A percentile compares a stretch with the other conserved stretches of the same genome.
Evolutionary conservation across 2,329 filamentous ascomycete genomes (phyloP).

Genomic region (Aspergillus sojae): DNA sequence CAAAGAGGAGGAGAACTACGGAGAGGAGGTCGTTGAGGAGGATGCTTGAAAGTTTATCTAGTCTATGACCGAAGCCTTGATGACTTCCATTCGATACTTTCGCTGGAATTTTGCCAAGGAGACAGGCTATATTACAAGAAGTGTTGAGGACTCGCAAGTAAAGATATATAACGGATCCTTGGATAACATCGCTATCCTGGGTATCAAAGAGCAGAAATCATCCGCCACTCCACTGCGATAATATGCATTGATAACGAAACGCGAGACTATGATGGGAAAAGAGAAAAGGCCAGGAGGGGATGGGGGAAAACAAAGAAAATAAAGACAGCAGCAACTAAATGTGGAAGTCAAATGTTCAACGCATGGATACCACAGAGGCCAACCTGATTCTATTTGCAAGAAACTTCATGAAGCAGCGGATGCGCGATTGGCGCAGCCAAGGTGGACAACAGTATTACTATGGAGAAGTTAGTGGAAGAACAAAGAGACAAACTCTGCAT

Average conservation of each 20-base stretch:
- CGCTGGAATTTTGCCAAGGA: background rate
- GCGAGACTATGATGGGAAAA: slow-evolving; percentile 7
- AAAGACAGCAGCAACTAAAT: slow-evolving; percentile 4
- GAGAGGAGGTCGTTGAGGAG: slow-evolving; percentile 75
- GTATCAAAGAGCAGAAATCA: slow-evolving; percentile 39
- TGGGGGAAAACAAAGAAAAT: slow-evolving; percentile 23
- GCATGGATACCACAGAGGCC: slow-evolving; percentile 9
- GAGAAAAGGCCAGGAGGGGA: slow-evolving; percentile 22
- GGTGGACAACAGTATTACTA: slow-evolving; percentile 70
- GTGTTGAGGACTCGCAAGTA: slow-evolving; percentile 2
- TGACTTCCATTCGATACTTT: background rate
- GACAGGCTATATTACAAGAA: background rate
- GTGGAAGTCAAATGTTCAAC: background rate
- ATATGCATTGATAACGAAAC: slow-evolving; percentile 11
- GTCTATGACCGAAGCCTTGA: slow-evolving; percentile 16
- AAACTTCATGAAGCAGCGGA: slow-evolving; percentile 26
- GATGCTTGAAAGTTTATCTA: slow-evolving; percentile 49
- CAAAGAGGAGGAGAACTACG: slow-evolving; percentile 67
- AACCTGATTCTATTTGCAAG: slow-evolving; percentile 20
- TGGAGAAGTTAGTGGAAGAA: slow-evolving; percentile 22
- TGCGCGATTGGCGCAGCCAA: slow-evolving; percentile 67
- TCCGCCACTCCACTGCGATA: slow-evolving; percentile 21
- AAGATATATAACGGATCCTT: slow-evolving; percentile 20
- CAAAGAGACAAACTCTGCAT: background rate
- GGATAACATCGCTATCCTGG: slow-evolving; percentile 33